Percentiles rank a stretch among this genome's conserved stretches.
phyloP scores from a whole-genome alignment of 225 moss, liverwort and hornwort genomes.

The Thuidium tamariscinum region DNA sequence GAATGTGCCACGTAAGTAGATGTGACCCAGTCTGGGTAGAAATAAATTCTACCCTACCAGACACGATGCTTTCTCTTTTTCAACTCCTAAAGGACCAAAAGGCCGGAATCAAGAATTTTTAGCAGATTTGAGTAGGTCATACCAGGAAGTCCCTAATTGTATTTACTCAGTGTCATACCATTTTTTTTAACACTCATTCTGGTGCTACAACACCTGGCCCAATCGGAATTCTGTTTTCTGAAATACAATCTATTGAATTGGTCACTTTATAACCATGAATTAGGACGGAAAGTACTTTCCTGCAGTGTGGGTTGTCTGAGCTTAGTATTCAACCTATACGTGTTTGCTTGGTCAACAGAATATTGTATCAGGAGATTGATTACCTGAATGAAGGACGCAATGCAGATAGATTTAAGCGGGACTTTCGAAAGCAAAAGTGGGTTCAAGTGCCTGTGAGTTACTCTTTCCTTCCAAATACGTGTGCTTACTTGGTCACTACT shows the following conservation, averaged over 20 bases:
- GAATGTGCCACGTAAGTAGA: slow-evolving; percentile 82
- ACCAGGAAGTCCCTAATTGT: background rate
- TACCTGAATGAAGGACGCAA: slow-evolving; percentile 97
- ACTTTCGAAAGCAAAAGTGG: slow-evolving; percentile 89
- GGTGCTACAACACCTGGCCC: background rate
- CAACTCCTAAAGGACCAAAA: background rate
- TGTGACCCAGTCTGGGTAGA: background rate
- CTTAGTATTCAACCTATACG: background rate
- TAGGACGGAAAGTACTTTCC: background rate
- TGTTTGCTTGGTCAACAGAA: slow-evolving; percentile 30
- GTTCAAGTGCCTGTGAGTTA: slow-evolving; percentile 79
- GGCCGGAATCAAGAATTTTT: background rate
- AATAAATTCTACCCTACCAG: background rate
- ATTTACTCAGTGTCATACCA: background rate
- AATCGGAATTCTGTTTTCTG: background rate
- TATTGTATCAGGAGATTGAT: slow-evolving; percentile 94
- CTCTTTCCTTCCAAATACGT: background rate
- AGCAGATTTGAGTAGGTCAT: background rate
- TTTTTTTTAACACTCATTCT: background rate
- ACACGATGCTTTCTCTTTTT: background rate
- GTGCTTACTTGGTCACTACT: background rate
- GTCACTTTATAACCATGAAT: background rate
- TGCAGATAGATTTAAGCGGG: slow-evolving; percentile 86
- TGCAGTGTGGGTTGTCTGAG: background rate
- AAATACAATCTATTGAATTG: background rate